Base-by-base conservation (phyloP, 805 yeast genomes). In the Metschnikowia cubensis region DNA sequence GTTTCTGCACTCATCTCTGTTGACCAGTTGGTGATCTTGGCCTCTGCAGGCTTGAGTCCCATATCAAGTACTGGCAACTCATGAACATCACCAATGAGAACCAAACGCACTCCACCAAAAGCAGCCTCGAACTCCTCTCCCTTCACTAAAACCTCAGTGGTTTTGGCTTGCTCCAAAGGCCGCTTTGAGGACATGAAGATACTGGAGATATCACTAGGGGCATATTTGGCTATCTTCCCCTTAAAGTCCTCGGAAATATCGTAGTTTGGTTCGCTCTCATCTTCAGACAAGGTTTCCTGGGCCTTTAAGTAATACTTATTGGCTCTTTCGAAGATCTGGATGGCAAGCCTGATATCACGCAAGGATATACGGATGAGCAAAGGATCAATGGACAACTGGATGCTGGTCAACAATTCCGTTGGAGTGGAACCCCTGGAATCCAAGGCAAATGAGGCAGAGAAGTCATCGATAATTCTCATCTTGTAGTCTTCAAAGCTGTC, bases 51-150 rank as follows among this genome's bases (percentile, higher is more conserved):
- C 51, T 81, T 77, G 7, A 89, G 73, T 49, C 80, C 79, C 77
- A 88, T 74, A 66, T 91, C 97, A 14, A 89, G 59, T 35, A 90
- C 85, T 0, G 98, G 97, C 55, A 91, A 73, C 63, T 91, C 97
- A 62, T 90, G 94, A 41, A 88, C 85, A 64, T 89, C 95, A 63
- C 97, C 97, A 54, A 91, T 87, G 45, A 91, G 69, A 1, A 91
- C 95, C 43, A 90, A 66, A 53, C 97, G 75, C 53, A 87, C 62
- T 0, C 97, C 97, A 14, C 86, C 89, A 51, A 89, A 66, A 42
- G 80, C 80, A 0, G 84, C 84, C 39, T 68, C 73, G 42, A 89
- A 67, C 40, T 79, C 82, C 65, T 91, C 97, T 1, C 85, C 87
- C 51, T 80, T 80, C 5, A 88, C 70, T 2, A 84, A 61, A 1